Evolutionary conservation across 768 basidiomycete genomes (phyloP), one percentile per base, ranked within the genome.

Genomic region (Boletus tomentosulus): DNA sequence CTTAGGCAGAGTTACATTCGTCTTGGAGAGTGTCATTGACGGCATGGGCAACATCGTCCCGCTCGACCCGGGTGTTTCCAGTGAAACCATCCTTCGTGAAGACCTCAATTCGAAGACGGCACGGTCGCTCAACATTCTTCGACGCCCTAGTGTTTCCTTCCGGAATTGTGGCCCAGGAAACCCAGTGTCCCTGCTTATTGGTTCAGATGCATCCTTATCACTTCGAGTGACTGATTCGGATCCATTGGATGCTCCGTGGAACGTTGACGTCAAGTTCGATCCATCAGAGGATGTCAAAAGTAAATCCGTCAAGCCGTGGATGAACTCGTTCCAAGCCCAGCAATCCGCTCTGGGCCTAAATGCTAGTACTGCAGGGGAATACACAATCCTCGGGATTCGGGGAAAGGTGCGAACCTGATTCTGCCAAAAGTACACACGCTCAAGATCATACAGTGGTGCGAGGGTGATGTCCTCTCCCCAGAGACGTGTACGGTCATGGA

Each of bases 1-100:
- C 6, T 75, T 84, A 9, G 91, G 90, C 3, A 79, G 77, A 37
- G 84, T 91, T 65, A 71, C 82, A 3, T 92, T 90, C 63, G 78
- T 81, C 11, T 75, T 97, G 25, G 88, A 95, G 62, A 84, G 86
- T 60, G 80, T 98, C 25, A 80, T 81, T n/a, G 95, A 97, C 62
- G 82, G 85, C 13, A 74, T 87, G 48, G 92, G 91, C 15, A 97
- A 98, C 63, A 66, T 80, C 11, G 75, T 90, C n/a, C 74, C 67
- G 28, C 75, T 80, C 31, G 71, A 69, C 31, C 70, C 66, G 49
- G 76, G 70, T 24, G 53, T 63, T n/a, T 51, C 58, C 28, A 53
- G 53, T 25, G 63, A 59, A 16, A n/a, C 31, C 24, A 50, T 59
- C 45, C 56, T 63, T 15, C 62, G 59, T 39, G 66, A 65, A 30